Conservation (phyloP, 225 moss, liverwort and hornwort genomes). For the Sphagnum contortum region DNA sequence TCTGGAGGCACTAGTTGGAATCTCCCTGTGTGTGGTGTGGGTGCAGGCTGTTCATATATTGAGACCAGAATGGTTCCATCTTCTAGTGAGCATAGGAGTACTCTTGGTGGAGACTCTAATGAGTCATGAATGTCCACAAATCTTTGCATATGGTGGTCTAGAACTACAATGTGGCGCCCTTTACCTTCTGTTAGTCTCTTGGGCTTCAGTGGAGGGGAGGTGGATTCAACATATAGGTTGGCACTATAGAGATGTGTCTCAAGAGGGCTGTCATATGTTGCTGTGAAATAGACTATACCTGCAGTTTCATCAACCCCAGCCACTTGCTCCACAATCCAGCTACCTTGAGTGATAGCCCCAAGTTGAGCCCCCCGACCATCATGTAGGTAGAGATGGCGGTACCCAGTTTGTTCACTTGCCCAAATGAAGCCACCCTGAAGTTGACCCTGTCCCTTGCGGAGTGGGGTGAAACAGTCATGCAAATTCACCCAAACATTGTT, state of each 20-base stretch:
- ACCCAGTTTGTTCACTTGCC: conserved; percentile 89
- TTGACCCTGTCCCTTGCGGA: conserved; percentile 61
- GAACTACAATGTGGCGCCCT: conserved; percentile 90
- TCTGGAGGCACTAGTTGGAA: conserved; percentile 87
- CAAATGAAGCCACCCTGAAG: conserved; percentile 84
- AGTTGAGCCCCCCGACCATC: conserved; percentile 67
- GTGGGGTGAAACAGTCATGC: conserved; percentile 90
- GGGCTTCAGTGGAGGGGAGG: conserved; percentile 55
- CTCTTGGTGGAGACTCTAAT: conserved; percentile 83
- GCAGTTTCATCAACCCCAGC: conserved; percentile 83
- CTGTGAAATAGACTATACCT: conserved; percentile 85
- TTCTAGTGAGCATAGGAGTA: conserved; percentile 73
- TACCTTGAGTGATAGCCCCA: conserved; percentile 83
- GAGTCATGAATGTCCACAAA: conserved; percentile 99
- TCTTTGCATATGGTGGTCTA: conserved; percentile 94
- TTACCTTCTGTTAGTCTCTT: conserved; percentile 84
- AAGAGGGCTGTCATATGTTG: conserved; percentile 78
- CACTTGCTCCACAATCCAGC: conserved; percentile 92
- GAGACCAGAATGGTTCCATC: conserved; percentile 76
- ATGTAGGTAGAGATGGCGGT: conserved; percentile 81
- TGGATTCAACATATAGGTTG: conserved; percentile 57
- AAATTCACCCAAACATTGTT: conserved; percentile 88
- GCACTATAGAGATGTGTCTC: conserved; percentile 93
- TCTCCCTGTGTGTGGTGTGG: conserved; percentile 80
- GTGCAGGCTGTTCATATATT: conserved; percentile 91